Evolutionary conservation across 345 rosid genomes (phyloP), one percentile per base, ranked within the genome.

Genomic region (Camelina sativa): DNA sequence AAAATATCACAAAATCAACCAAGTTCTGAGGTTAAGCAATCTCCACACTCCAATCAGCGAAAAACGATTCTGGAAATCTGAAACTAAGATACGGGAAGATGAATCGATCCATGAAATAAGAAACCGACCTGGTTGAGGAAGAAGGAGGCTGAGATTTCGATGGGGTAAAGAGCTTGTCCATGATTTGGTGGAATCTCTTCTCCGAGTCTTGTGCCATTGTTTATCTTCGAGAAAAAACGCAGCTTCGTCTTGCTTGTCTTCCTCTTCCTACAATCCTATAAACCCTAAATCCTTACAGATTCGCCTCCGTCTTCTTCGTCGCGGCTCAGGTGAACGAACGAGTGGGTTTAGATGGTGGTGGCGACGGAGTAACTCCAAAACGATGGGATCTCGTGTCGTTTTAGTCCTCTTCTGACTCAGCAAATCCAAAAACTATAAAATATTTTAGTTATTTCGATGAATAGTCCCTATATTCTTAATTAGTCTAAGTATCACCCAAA

Each of bases 121-220:
- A 55, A 25, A 16, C 61, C 55, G 58, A 87, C 98, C 90, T 84
- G 67, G 92, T 72, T 19, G 73, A 74, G 47, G 88, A 77, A 32
- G 88, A 74, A 35, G 63, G 19, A 50, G 82, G 60, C 13, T 79
- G 11, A 65, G 91, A 72, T 63, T 76, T 85, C 12, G 89, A 82
- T 38, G 85, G 59, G 13, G 83, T 82, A 37, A 91, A 89, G 77
- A 91, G 94, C 80, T 89, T 89, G 71, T 91, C 89, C 96, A 94
- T 91, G 79, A 94, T 84, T 15, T 92, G 86, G 71, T 87, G 88
- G 52, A 93, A 89, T 72, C 87, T 83, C 88, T 88, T 89, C 89
- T 91, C 95, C 7, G 91, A 80, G 67, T 91, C 93, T 57, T 80
- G 82, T 25, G 86, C 85, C 96, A 91, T 93, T 10, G 32, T 50